Base-by-base conservation (phyloP, 164 flowering plant genomes). In the Berberis thunbergii region DNA sequence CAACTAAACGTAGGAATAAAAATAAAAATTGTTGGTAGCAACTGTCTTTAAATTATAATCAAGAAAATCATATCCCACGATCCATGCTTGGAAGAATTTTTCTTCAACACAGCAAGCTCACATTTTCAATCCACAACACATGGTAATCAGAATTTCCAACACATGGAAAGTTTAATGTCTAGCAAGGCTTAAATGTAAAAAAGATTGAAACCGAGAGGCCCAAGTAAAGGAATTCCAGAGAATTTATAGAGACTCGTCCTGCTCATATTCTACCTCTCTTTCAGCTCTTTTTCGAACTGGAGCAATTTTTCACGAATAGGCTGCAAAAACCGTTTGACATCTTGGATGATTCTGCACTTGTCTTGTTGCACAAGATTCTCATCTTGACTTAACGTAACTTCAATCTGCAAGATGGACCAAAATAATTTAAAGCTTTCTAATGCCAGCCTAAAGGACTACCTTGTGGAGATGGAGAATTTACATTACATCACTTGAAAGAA, bases 251-350 rank as follows among this genome's bases (percentile, higher is more conserved):
- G 26, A 26, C 49, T 46, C 49, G 8, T 52, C 54, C 54, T 52
- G 54, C 54, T 26, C 52, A 38, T 6, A 3, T 42, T 56, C 86
- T 87, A 88, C 73, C 88, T 77, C 9, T 80, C 89, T 75, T 83
- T 90, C 12, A 93, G 86, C 74, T 94, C 96, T 70, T 81, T 74
- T 69, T 94, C 98, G 69, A 90, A 90, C 65, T 83, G 82, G 43
- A 68, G 74, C 69, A 94, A 64, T 54, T 83, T 88, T 65, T 84
- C 86, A 9, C 85, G 89, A n/a, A 90, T 70, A 41, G 96, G 97
- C 74, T 76, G 69, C 82, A 88, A 59, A 74, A 94, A 90, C 42
- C 42, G 70, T 72, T 78, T 83, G 76, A 94, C 7, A 69, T 94
- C 96, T 68, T 85, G 67, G 44, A 9, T 43, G 41, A 90, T 78